phyloP scores from a whole-genome alignment of 2,329 filamentous ascomycete species.

The Davidsoniella australis region DNA sequence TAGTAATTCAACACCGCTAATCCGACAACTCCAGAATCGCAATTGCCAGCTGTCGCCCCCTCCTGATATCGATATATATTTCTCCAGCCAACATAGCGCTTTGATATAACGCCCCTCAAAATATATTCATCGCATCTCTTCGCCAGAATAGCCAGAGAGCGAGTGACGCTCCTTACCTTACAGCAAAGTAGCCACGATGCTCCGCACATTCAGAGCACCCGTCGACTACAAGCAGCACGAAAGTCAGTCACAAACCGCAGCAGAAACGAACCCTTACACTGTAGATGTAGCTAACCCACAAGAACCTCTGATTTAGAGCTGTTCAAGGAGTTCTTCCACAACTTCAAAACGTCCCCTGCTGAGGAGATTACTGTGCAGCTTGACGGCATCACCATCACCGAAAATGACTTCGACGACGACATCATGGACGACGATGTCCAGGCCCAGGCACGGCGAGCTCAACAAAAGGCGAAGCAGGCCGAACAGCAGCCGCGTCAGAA shows the following conservation, averaged over 20 bases:
- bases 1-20: too few species aligned
- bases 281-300: constrained; percentile 16
- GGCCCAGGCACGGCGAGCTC: constrained; percentile 27
- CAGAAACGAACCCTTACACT: not conserved
- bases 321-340: constrained; percentile 73
- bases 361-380: constrained; percentile 65
- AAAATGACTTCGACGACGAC: constrained; percentile 57
- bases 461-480: constrained; percentile 31
- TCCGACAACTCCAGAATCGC: too few species aligned
- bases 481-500: constrained; percentile 52
- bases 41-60: too few species aligned
- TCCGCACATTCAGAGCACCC: constrained; percentile 19
- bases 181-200: constrained; percentile 2
- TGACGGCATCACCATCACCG: constrained; percentile 69
- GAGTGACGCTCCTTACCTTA: too few species aligned
- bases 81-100: too few species aligned
- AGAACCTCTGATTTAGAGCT: constrained; percentile 34
- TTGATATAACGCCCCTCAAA: too few species aligned
- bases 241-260: constrained; percentile 33
- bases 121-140: too few species aligned
- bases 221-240: constrained; percentile 84
- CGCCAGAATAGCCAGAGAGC: too few species aligned
- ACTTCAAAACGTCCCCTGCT: constrained; percentile 67
- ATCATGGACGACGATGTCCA: constrained; percentile 74
- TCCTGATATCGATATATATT: too few species aligned